Conservation (phyloP, 768 basidiomycete species). For the Amanita thiersii region DNA sequence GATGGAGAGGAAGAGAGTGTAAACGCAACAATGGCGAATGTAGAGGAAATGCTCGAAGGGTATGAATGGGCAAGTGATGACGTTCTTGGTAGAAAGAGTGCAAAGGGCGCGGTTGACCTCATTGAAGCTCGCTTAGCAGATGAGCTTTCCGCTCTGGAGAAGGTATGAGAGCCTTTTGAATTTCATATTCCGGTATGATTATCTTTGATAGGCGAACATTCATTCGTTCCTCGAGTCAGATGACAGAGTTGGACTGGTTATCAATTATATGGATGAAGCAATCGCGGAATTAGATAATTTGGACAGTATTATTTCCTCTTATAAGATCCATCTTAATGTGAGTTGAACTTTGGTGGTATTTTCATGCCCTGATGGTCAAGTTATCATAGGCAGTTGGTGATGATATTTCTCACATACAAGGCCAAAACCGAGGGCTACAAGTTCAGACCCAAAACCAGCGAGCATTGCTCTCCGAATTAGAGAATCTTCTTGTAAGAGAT, state of each 20-base stretch:
- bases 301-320: constrained; percentile 83
- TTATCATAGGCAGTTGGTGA: constrained; percentile 87
- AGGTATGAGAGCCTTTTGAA: constrained; percentile 37
- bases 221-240: constrained; percentile 97
- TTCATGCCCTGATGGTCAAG: no score
- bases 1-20: constrained; percentile 65
- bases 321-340: constrained; percentile 95
- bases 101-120: constrained; percentile 75
- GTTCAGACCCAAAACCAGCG: constrained; percentile 96
- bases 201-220: constrained; percentile 71
- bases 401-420: constrained; percentile 93
- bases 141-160: constrained; percentile 89
- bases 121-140: constrained; percentile 86
- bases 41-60: constrained; percentile 98
- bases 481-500: constrained; percentile 69
- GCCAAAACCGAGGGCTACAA: constrained; percentile 92
- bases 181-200: constrained; percentile 4
- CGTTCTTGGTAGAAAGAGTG: constrained; percentile 55
- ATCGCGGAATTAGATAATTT: constrained; percentile 83
- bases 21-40: constrained; percentile 79
- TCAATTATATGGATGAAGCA: constrained; percentile 87
- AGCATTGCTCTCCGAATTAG: constrained; percentile 73
- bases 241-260: constrained; percentile 77
- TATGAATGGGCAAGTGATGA: constrained; percentile 93
- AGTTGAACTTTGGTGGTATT: no score